Percentiles rank a stretch among this genome's conserved stretches.
These are phyloP conservation scores for Fusarium robinianum DNA, from an alignment of 2,329 filamentous ascomycete species.

Conservation along the genomic window DNA sequence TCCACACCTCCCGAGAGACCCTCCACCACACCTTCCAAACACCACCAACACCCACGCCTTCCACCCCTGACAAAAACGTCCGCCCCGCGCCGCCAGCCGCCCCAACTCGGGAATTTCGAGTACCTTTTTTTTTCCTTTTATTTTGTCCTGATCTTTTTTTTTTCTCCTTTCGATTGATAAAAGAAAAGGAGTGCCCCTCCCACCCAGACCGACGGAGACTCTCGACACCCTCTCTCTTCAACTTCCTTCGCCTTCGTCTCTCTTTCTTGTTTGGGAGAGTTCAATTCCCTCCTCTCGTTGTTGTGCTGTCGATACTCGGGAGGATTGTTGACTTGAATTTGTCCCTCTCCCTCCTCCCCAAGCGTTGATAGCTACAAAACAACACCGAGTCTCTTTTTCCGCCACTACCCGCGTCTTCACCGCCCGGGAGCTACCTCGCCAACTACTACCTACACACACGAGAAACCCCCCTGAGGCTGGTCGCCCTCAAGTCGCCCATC, in stretches of 20 bases:
- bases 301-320: slow-evolving; percentile 1
- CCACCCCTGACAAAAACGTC: slow-evolving; percentile 23
- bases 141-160: slow-evolving; percentile 1
- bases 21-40: slow-evolving; percentile 9
- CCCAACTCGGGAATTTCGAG: slow-evolving; percentile 24
- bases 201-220: neutral
- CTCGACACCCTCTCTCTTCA: neutral
- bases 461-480: neutral
- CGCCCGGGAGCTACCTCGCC: too few species aligned
- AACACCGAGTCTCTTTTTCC: too few species aligned
- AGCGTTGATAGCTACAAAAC: neutral
- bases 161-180: slow-evolving; percentile 16
- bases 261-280: neutral
- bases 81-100: slow-evolving; percentile 29
- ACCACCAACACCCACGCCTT: slow-evolving; percentile 9
- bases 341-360: neutral
- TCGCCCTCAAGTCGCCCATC: slow-evolving; percentile 37
- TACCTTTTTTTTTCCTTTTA: slow-evolving; percentile 8
- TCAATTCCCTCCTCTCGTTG: too few species aligned
- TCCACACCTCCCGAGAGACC: slow-evolving; percentile 4
- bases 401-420: too few species aligned
- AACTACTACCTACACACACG: slow-evolving; percentile 1
- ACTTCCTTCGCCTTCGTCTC: neutral
- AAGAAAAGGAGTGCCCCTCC: slow-evolving; percentile 15
- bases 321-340: too few species aligned